Percentiles rank a stretch among this genome's conserved stretches.
These are phyloP conservation scores for Balamuthia mandrillaris DNA, from an alignment of 208 protist species.

Conservation along the genomic window DNA sequence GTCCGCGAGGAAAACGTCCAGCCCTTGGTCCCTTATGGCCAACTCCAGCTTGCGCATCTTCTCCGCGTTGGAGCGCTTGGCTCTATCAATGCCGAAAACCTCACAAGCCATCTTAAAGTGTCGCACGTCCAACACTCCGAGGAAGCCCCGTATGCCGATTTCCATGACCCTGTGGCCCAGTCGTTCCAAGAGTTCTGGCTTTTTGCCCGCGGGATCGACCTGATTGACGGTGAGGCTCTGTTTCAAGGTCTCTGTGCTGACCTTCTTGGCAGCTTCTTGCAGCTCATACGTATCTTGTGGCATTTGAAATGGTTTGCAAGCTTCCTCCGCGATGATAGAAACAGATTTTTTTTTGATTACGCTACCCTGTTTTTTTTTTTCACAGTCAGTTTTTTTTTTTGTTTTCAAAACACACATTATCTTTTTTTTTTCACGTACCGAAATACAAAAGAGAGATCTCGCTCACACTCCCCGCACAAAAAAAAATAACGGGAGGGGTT, in stretches of 20 bases:
- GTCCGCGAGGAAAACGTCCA: conserved; percentile 1
- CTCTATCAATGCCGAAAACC: not conserved
- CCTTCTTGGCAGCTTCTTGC: conserved; percentile 9
- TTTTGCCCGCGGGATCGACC: not conserved
- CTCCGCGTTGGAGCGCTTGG: too few relatives aligned
- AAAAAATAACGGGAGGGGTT: too few relatives aligned
- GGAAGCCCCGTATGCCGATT: conserved; percentile 20
- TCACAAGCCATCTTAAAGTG: not conserved
- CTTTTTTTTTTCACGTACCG: not conserved
- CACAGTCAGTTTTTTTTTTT: not conserved
- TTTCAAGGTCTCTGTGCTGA: not conserved
- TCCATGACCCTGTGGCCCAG: conserved; percentile 20
- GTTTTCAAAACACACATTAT: not conserved
- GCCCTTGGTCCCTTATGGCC: not conserved
- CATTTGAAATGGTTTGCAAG: too few relatives aligned
- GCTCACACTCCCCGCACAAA: not conserved
- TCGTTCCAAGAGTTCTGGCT: not conserved
- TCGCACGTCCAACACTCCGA: not conserved
- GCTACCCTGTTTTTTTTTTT: not conserved
- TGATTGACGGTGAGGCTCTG: not conserved
- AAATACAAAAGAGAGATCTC: not conserved
- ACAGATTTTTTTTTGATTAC: not conserved
- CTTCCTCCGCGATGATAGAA: too few relatives aligned
- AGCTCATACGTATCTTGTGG: conserved; percentile 13
- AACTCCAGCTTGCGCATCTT: not conserved